Evolutionary conservation across 805 yeast genomes (phyloP), one percentile per base, ranked within the genome.

Genomic region (Monosporozyma unispora): DNA sequence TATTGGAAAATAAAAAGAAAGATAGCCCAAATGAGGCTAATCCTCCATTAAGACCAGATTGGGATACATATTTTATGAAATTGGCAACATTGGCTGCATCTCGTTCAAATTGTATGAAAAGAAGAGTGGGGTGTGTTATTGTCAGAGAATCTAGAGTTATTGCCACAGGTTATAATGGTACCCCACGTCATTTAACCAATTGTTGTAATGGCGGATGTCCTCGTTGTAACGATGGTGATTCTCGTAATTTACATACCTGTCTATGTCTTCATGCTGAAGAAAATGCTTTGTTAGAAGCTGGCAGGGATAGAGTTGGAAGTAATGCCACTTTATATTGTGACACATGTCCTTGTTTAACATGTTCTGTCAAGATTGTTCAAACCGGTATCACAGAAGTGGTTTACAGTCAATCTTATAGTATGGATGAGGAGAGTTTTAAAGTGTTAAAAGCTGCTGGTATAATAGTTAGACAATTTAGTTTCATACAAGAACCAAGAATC

Each of bases 151-250:
- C 79, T 37, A 73, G 97, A 50, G 95, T 93, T 25, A 76, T 93
- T 23, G 93, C 98, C 2, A 93, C 99, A 0, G 99, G 99, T 0
- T 93, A 93, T 67, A 93, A 93, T 60, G 99, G 99, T 1, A 93
- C 99, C 0, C 98, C 99, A 10, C 75, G 96, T 40, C 87, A 89
- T 51, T 69, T 88, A 58, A 71, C 73, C 23, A 93, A 93, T 59
- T 93, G 99, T 68, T 90, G 87, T 60, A 91, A 88, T 58, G 99
- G 99, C 21, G 99, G 99, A 0, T 93, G 99, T 66, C 68, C 79
- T 4, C 72, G 99, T 38, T 93, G 99, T 65, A 93, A 93, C 60
- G 69, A 76, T 23, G 90, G 84, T 7, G 70, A 70, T 2, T 67
- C 76, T 2, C 95, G 96, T 2, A 80, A 76, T 1, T 70, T 91